Evolutionary conservation across 441 rosid species (phyloP), one percentile per base, ranked within the genome.

Genomic region (Populus hybrid): DNA sequence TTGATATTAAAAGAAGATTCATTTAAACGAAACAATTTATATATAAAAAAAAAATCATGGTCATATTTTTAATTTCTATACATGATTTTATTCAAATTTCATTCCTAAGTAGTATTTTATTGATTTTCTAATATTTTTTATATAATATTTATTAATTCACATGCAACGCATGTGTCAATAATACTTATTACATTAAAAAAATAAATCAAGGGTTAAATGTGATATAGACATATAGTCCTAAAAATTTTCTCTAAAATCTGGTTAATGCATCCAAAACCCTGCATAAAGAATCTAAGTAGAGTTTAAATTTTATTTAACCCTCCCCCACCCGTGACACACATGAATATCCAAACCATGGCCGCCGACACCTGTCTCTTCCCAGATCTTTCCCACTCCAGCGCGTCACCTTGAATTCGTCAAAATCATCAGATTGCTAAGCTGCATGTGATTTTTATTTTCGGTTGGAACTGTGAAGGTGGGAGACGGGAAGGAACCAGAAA

Each of bases 261-360:
- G 4, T 5, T 28, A 1, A 12, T 66, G 18, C 32, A 66, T 35
- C 70, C 70, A 30, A 67, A 67, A 67, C n/a, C 36, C 19, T 30
- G 36, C 18, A 26, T 30, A 12, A 2, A 30, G 46, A 67, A 30
- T 67, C n/a, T 30, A 67, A 30, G 2, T 30, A 30, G 26, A 30
- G 9, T 14, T 26, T 6, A 30, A 67, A 67, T 40, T 40, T 40
- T 10, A 28, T 46, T 46, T 1, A 46, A 1, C 6, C 30, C 16
- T 38, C 28, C 34, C 34, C 21, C 59, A 12, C 83, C 82, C 84
- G 86, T 80, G 90, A 84, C 80, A 67, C 76, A 11, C 73, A 42
- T 9, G 69, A 79, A 72, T 67, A 74, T 75, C 80, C 53, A 78
- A 78, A 88, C 89, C 89, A 88, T 89, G 91, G 83, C 4, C 21